Conservation (phyloP, 805 yeast genomes). For the Saturnispora hagleri region DNA sequence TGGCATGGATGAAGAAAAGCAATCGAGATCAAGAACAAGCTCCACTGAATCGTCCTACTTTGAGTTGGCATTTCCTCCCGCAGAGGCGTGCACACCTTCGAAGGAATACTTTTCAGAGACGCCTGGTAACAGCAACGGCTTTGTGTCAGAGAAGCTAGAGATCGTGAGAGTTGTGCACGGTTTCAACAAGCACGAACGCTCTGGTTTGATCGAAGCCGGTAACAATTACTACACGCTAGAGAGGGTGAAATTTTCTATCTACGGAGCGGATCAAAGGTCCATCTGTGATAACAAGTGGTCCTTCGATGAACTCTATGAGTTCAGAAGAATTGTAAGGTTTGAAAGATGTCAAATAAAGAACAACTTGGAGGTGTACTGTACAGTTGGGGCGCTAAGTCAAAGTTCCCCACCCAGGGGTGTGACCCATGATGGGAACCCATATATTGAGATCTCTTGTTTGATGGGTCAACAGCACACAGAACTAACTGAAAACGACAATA, state of each 20-base stretch:
- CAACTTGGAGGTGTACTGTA: neutral
- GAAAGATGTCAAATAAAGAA: neutral
- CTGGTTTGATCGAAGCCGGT: neutral
- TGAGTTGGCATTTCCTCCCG: slow-evolving; percentile 3
- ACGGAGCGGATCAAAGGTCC: neutral
- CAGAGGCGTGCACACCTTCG: slow-evolving; percentile 4
- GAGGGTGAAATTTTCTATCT: neutral
- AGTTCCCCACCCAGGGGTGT: neutral
- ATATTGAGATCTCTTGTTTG: slow-evolving; percentile 50
- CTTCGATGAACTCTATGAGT: neutral
- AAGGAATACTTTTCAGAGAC: neutral
- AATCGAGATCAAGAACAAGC: neutral
- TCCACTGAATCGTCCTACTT: neutral
- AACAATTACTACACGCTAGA: neutral
- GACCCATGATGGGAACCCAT: neutral
- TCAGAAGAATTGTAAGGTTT: slow-evolving; percentile 2
- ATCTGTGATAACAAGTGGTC: neutral
- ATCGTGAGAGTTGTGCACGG: neutral
- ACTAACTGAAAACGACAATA: slow-evolving; percentile 17
- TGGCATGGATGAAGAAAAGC: neutral
- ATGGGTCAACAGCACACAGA: slow-evolving; percentile 30
- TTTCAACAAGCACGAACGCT: neutral
- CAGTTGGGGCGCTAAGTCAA: neutral
- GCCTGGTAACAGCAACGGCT: neutral
- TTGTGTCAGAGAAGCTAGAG: neutral